Conservation (phyloP, 2,329 filamentous ascomycete species). For the Alternaria metachromatica region DNA sequence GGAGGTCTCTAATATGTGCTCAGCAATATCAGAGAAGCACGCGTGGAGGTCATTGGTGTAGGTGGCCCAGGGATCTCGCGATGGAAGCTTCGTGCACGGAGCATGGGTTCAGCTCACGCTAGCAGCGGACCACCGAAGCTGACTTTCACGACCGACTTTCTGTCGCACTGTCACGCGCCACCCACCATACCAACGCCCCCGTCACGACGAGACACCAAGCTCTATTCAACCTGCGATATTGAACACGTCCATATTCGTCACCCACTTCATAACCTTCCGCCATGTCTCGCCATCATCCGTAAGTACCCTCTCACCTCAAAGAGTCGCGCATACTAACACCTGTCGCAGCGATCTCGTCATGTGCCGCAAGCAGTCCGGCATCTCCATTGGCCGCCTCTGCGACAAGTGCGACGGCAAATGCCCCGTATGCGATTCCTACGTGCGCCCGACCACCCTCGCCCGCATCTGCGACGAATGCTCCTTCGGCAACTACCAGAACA, state of each 20-base stretch:
- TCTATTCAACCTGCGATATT: neutral
- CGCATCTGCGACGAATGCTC: conserved; percentile 99
- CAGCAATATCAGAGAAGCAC: neutral
- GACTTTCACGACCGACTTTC: conserved; percentile 9
- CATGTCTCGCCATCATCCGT: conserved; percentile 96
- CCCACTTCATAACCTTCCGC: conserved; percentile 23
- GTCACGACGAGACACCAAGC: neutral
- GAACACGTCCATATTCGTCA: neutral
- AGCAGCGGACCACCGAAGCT: conserved; percentile 18
- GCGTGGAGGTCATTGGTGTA: neutral
- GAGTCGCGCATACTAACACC: conserved; percentile 12
- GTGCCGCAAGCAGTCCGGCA: conserved; percentile 98
- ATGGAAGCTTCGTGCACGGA: conserved; percentile 35
- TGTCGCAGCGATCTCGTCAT: conserved; percentile 85
- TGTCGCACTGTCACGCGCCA: conserved; percentile 11
- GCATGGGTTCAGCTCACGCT: conserved; percentile 24
- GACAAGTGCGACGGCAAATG: conserved; percentile 99
- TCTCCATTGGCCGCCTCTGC: conserved; percentile 97
- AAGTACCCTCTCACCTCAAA: conserved; percentile 50
- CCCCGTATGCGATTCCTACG: conserved; percentile 98
- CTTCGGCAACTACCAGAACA: conserved; percentile 99
- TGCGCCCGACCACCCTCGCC: conserved; percentile 94
- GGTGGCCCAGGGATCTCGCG: conserved; percentile 6
- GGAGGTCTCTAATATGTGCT: neutral
- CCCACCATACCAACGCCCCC: neutral